phyloP scores from a whole-genome alignment of 352 stramenopile species.

The Pythium guiyangense region DNA sequence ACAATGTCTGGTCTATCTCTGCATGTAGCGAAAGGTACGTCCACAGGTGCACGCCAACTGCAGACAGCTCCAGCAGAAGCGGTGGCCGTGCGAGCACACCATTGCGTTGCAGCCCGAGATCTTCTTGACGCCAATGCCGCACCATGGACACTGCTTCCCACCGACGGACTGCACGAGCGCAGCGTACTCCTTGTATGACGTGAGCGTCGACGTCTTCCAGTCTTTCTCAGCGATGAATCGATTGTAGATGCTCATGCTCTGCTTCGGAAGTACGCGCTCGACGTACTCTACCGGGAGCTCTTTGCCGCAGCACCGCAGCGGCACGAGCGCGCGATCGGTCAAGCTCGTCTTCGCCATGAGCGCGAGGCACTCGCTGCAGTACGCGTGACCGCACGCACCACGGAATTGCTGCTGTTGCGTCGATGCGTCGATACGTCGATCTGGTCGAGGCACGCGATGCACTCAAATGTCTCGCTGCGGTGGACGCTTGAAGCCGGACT shows the following conservation, averaged over 20 bases:
- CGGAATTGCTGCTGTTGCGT: slow-evolving; percentile 4
- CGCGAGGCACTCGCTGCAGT: slow-evolving; percentile 49
- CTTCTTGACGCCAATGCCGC: slow-evolving; percentile 59
- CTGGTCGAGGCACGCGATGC: no score
- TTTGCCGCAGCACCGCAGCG: slow-evolving; percentile 66
- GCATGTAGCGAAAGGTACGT: no score
- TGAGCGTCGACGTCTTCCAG: slow-evolving; percentile 36
- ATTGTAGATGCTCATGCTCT: slow-evolving; percentile 36
- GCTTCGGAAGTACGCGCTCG: slow-evolving; percentile 22
- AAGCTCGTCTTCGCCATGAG: slow-evolving; percentile 52
- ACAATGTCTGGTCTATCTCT: not conserved
- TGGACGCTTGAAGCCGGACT: no score
- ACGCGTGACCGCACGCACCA: slow-evolving; percentile 49
- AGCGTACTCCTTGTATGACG: slow-evolving; percentile 63
- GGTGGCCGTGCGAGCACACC: slow-evolving; percentile 47
- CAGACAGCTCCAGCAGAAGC: slow-evolving; percentile 56
- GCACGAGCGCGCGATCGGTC: slow-evolving; percentile 28
- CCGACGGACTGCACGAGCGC: slow-evolving; percentile 22
- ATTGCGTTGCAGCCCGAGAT: slow-evolving; percentile 53
- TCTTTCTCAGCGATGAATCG: slow-evolving; percentile 50
- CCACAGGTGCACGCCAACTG: slow-evolving; percentile 35
- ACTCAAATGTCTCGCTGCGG: no score
- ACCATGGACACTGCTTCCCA: slow-evolving; percentile 60
- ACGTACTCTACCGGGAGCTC: slow-evolving; percentile 70
- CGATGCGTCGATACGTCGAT: not conserved